Percentiles rank a stretch among this genome's conserved stretches.
Evolutionary conservation across 768 basidiomycete genomes (phyloP).

Genomic region (Podaxis sp.): DNA sequence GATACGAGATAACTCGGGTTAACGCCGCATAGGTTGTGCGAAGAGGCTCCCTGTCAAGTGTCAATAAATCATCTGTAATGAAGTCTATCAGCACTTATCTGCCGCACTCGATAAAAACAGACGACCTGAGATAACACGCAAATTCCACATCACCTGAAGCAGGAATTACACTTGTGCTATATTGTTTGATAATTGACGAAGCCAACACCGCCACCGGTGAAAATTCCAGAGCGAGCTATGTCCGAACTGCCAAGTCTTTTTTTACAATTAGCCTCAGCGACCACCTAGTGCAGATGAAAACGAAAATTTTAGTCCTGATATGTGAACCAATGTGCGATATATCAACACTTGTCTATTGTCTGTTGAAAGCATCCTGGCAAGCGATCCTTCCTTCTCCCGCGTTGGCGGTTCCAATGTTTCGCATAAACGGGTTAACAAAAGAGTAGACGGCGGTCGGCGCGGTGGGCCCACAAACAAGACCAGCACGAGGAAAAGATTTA

Average conservation of each 20-base stretch:
- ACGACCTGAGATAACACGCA: conserved; percentile 25
- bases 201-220: not conserved
- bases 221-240: not conserved
- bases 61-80: conserved; percentile 3
- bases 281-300: conserved; percentile 19
- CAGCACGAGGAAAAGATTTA: conserved; percentile 37
- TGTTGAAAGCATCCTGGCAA: conserved; percentile 33
- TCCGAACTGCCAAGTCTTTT: not conserved
- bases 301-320: not conserved
- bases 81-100: not conserved
- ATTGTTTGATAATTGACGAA: conserved; percentile 30
- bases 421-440: conserved; percentile 38
- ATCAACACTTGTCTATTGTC: conserved; percentile 32
- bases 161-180: conserved; percentile 25
- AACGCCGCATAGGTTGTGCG: conserved; percentile 27
- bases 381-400: conserved; percentile 36
- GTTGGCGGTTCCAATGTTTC: conserved; percentile 34
- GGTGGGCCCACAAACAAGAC: conserved; percentile 37
- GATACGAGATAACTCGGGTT: conserved; percentile 26
- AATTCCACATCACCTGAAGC: conserved; percentile 26
- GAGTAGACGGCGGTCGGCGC: conserved; percentile 40
- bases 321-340: not conserved
- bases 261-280: conserved; percentile 31
- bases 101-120: not conserved
- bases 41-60: conserved; percentile 34